A percentile compares a stretch with the other conserved stretches of the same genome.
Evolutionary conservation across 2,329 filamentous ascomycete genomes (phyloP).

Genomic region (Nemania diffusa): DNA sequence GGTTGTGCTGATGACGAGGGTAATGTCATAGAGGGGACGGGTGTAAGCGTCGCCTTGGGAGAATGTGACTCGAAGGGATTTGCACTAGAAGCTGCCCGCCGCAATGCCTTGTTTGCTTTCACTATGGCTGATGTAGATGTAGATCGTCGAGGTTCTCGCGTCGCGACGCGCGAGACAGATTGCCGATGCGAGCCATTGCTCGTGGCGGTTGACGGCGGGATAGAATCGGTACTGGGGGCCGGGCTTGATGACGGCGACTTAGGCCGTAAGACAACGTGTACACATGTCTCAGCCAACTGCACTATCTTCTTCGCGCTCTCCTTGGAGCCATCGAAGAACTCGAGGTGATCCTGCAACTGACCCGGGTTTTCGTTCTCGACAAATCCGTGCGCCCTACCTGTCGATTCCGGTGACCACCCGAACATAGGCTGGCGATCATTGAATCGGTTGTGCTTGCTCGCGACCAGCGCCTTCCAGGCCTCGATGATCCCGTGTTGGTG

Average conservation of each 20-base stretch:
- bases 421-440: conserved; percentile 65
- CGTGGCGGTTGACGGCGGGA: conserved; percentile 14
- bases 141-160: conserved; percentile 41
- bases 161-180: conserved; percentile 18
- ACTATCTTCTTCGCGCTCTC: conserved; percentile 68
- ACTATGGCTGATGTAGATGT: conserved; percentile 43
- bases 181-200: conserved; percentile 22
- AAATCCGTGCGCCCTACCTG: conserved; percentile 66
- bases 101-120: conserved; percentile 30
- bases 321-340: conserved; percentile 70
- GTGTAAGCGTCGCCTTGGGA: conserved; percentile 9
- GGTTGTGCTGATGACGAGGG: conserved; percentile 27
- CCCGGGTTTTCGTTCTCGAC: conserved; percentile 71
- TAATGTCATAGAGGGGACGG: conserved; percentile 33
- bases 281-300: conserved; percentile 61
- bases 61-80: conserved; percentile 32
- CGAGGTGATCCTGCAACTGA: conserved; percentile 71
- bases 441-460: conserved; percentile 57
- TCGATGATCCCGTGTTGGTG: conserved; percentile 71
- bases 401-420: conserved; percentile 68
- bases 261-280: conserved; percentile 48
- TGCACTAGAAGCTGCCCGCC: conserved; percentile 30
- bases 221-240: conserved; percentile 9
- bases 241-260: conserved; percentile 39
- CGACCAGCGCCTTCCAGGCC: conserved; percentile 69